A percentile compares a stretch with the other conserved stretches of the same genome.
Conservation (phyloP, 805 yeast genomes). For the Blastobotrys americana region DNA sequence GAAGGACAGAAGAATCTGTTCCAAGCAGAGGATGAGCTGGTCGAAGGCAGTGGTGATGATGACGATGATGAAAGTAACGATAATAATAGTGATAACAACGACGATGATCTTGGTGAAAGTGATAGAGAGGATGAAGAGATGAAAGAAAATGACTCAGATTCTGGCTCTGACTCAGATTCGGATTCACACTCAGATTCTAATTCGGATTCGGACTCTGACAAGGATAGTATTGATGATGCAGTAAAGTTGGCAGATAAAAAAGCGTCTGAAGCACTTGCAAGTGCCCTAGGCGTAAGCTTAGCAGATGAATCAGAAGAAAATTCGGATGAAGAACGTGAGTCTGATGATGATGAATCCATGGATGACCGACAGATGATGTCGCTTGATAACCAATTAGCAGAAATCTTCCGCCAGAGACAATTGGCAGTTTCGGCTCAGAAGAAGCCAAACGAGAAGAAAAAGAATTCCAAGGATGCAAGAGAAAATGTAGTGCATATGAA, state of each 20-base stretch:
- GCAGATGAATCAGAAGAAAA: too few relatives aligned
- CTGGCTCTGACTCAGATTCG: slow-evolving; percentile 32
- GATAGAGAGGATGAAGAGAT: slow-evolving; percentile 34
- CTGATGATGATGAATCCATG: slow-evolving; percentile 71
- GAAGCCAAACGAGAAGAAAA: slow-evolving; percentile 38
- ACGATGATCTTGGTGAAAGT: slow-evolving; percentile 33
- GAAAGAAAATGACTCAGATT: slow-evolving; percentile 22
- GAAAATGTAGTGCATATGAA: slow-evolving; percentile 75
- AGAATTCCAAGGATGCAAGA: slow-evolving; percentile 70
- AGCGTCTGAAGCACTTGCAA: slow-evolving; percentile 22
- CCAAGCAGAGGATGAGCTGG: slow-evolving; percentile 50
- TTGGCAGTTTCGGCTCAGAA: slow-evolving; percentile 54
- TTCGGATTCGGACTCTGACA: slow-evolving; percentile 32
- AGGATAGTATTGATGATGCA: slow-evolving; percentile 33
- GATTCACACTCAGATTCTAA: slow-evolving; percentile 37
- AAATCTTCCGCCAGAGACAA: slow-evolving; percentile 77
- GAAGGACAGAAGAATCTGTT: slow-evolving; percentile 74
- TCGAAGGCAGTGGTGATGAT: slow-evolving; percentile 42
- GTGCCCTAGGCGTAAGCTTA: slow-evolving; percentile 17
- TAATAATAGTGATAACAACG: slow-evolving; percentile 30
- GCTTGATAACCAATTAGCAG: slow-evolving; percentile 73
- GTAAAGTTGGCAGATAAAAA: slow-evolving; percentile 34
- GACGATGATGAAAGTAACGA: slow-evolving; percentile 34
- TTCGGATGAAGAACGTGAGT: slow-evolving; percentile 43
- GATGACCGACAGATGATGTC: slow-evolving; percentile 97